phyloP scores from a whole-genome alignment of 768 basidiomycete species.

The Boletus huronensis region DNA sequence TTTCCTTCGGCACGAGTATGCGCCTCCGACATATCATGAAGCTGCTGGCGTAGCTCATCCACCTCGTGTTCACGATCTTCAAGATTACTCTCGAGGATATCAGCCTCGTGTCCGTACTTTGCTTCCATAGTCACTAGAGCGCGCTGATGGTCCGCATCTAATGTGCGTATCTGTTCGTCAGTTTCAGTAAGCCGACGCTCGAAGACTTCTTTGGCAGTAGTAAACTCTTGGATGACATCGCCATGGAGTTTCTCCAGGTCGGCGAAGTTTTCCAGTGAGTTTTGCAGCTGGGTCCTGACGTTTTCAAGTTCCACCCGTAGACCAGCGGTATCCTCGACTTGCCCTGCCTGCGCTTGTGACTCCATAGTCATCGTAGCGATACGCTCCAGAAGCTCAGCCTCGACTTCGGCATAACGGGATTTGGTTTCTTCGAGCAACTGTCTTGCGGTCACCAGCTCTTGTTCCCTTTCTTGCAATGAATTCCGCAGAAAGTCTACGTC shows the following conservation, averaged over 20 bases:
- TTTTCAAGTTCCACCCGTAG: slow-evolving; percentile 27
- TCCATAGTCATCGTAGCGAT: slow-evolving; percentile 19
- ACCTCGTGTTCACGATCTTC: slow-evolving; percentile 37
- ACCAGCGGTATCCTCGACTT: slow-evolving; percentile 15
- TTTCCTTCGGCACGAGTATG: slow-evolving; percentile 33
- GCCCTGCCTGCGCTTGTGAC: slow-evolving; percentile 8
- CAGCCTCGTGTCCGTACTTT: slow-evolving; percentile 32
- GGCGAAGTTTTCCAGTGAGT: slow-evolving; percentile 21
- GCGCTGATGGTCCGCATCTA: slow-evolving; percentile 27
- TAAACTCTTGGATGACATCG: slow-evolving; percentile 24
- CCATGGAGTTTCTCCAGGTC: slow-evolving; percentile 27
- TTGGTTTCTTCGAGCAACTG: slow-evolving; percentile 33
- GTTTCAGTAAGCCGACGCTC: slow-evolving; percentile 28
- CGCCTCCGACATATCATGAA: slow-evolving; percentile 38
- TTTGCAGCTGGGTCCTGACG: slow-evolving; percentile 19
- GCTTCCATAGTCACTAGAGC: slow-evolving; percentile 28
- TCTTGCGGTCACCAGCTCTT: slow-evolving; percentile 36
- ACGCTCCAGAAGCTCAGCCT: slow-evolving; percentile 33
- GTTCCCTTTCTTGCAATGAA: slow-evolving; percentile 35
- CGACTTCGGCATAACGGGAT: slow-evolving; percentile 31
- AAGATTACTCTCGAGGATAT: slow-evolving; percentile 37
- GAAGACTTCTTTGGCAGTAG: slow-evolving; percentile 26
- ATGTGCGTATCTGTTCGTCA: slow-evolving; percentile 18
- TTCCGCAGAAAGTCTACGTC: slow-evolving; percentile 37
- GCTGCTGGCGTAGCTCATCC: slow-evolving; percentile 33